phyloP scores from a whole-genome alignment of 2,329 filamentous ascomycete genomes.

The Monosporascus ibericus region DNA sequence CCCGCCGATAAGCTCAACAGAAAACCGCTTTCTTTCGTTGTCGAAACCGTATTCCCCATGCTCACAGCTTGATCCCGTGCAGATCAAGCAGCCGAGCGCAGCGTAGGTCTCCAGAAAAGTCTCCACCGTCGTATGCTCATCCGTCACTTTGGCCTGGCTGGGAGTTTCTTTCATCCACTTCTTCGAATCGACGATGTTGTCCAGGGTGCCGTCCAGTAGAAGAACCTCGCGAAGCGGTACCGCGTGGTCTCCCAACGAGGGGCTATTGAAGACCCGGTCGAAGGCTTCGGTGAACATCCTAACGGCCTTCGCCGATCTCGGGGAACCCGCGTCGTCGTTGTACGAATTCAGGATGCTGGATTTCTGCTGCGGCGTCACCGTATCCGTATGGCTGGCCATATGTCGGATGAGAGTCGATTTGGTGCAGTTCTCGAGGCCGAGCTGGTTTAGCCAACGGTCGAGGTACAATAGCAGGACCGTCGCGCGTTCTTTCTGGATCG shows the following conservation, averaged over 20 bases:
- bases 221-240: slow-evolving; percentile 48
- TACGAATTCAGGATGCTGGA: slow-evolving; percentile 44
- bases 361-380: slow-evolving; percentile 50
- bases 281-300: slow-evolving; percentile 52
- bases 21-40: slow-evolving; percentile 48
- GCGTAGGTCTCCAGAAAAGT: slow-evolving; percentile 48
- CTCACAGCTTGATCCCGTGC: slow-evolving; percentile 54
- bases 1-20: slow-evolving; percentile 38
- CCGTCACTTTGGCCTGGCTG: slow-evolving; percentile 26
- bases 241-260: slow-evolving; percentile 27
- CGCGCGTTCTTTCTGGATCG: slow-evolving; percentile 45
- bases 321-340: slow-evolving; percentile 35
- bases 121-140: slow-evolving; percentile 35
- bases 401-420: slow-evolving; percentile 47
- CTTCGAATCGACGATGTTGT: slow-evolving; percentile 48
- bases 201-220: slow-evolving; percentile 46
- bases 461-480: slow-evolving; percentile 47
- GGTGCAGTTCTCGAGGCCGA: slow-evolving; percentile 45
- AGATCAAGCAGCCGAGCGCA: slow-evolving; percentile 52
- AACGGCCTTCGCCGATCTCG: slow-evolving; percentile 36
- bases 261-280: slow-evolving; percentile 44
- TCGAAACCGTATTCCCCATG: slow-evolving; percentile 53
- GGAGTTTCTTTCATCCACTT: slow-evolving; percentile 43
- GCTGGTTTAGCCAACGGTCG: slow-evolving; percentile 44
- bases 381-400: slow-evolving; percentile 42